Conservation (phyloP, 2,329 filamentous ascomycete genomes). For the Leptographium wingfieldii region DNA sequence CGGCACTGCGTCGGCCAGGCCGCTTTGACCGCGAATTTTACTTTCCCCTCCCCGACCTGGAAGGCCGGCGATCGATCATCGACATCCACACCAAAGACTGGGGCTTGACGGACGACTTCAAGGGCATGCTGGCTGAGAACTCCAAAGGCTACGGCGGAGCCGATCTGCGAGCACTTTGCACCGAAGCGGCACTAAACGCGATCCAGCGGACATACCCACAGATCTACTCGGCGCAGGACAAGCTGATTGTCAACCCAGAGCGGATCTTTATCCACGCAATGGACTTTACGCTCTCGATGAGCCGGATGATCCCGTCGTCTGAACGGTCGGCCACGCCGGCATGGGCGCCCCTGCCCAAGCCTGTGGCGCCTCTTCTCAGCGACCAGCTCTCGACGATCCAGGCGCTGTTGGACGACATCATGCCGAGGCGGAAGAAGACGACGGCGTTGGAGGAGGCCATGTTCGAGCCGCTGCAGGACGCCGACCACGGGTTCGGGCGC, state of each 20-base stretch:
- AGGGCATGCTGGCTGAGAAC: slow-evolving; percentile 68
- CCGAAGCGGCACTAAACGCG: slow-evolving; percentile 88
- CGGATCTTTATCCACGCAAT: slow-evolving; percentile 81
- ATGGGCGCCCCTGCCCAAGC: slow-evolving; percentile 65
- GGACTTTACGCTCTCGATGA: slow-evolving; percentile 94
- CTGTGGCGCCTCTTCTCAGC: slow-evolving; percentile 69
- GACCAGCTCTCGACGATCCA: slow-evolving; percentile 60
- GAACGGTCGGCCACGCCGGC: slow-evolving; percentile 79
- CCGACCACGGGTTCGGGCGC: slow-evolving; percentile 71
- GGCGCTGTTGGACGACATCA: slow-evolving; percentile 54
- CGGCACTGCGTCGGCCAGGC: slow-evolving; percentile 83
- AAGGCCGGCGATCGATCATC: slow-evolving; percentile 72
- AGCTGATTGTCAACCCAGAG: slow-evolving; percentile 74
- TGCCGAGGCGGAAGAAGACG: slow-evolving; percentile 74
- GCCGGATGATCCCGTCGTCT: slow-evolving; percentile 92
- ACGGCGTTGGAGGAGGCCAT: slow-evolving; percentile 91
- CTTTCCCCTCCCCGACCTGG: slow-evolving; percentile 77
- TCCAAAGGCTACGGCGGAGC: slow-evolving; percentile 93
- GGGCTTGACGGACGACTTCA: slow-evolving; percentile 71
- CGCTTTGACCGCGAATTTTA: slow-evolving; percentile 97
- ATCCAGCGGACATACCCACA: slow-evolving; percentile 94
- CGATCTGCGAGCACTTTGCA: slow-evolving; percentile 85
- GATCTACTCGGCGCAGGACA: slow-evolving; percentile 83
- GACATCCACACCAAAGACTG: slow-evolving; percentile 93
- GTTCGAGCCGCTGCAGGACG: slow-evolving; percentile 73